phyloP scores from a whole-genome alignment of 2,329 filamentous ascomycete genomes.

The Curvularia verruculosa region DNA sequence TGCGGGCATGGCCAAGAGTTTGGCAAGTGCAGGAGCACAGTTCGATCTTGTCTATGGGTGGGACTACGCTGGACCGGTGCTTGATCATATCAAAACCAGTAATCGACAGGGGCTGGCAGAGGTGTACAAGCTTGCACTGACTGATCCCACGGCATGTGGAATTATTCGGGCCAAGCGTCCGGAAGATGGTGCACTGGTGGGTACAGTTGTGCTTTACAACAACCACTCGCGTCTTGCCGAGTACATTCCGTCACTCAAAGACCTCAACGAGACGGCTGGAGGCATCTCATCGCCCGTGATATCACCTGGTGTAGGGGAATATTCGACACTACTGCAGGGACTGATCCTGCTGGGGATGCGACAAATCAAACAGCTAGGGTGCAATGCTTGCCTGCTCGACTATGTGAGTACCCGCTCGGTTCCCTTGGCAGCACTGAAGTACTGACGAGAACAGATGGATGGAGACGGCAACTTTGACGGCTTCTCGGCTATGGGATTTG shows the following conservation, averaged over 20 bases:
- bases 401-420: conserved; percentile 66
- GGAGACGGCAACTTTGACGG: conserved; percentile 75
- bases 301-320: conserved; percentile 68
- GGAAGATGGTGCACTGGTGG: conserved; percentile 71
- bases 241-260: conserved; percentile 71
- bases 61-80: conserved; percentile 74
- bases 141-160: conserved; percentile 73
- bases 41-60: conserved; percentile 85
- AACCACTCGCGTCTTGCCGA: conserved; percentile 70
- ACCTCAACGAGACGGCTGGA: conserved; percentile 65
- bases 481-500: conserved; percentile 79
- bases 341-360: conserved; percentile 80
- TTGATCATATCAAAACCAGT: conserved; percentile 75
- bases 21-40: conserved; percentile 73
- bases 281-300: conserved; percentile 84
- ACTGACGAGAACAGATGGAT: conserved; percentile 63
- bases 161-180: conserved; percentile 81
- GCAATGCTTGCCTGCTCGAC: conserved; percentile 74
- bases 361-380: conserved; percentile 80
- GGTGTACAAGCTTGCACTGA: conserved; percentile 77
- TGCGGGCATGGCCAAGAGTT: conserved; percentile 74
- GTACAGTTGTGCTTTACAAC: conserved; percentile 80
- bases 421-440: conserved; percentile 1
- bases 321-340: conserved; percentile 76
- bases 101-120: conserved; percentile 79